phyloP scores from a whole-genome alignment of 179 eudicot species.

The Silene vulgaris region DNA sequence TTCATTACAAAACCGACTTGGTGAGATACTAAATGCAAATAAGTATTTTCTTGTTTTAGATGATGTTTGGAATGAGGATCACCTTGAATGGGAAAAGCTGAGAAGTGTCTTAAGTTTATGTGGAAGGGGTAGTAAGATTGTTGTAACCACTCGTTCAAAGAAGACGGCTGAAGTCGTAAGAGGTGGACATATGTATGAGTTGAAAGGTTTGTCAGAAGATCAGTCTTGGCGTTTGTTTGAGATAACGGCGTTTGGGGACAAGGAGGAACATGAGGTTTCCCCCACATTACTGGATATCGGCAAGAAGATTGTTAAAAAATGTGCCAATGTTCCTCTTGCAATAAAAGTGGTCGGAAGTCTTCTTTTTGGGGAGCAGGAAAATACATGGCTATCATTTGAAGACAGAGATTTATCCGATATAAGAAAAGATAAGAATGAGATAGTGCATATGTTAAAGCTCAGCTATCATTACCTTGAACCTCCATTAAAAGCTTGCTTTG shows the following conservation, averaged over 20 bases:
- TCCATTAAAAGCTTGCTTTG: slow-evolving; percentile 18
- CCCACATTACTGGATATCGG: slow-evolving; percentile 16
- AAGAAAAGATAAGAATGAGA: slow-evolving; percentile 18
- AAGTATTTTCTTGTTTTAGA: slow-evolving; percentile 9
- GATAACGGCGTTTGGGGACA: slow-evolving; percentile 20
- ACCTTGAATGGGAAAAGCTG: slow-evolving; percentile 16
- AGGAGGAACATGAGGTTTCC: background rate
- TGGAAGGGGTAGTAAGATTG: slow-evolving; percentile 18
- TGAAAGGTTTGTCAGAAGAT: slow-evolving; percentile 24
- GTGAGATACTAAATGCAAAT: slow-evolving; percentile 5
- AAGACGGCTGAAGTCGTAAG: slow-evolving; percentile 19
- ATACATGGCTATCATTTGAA: slow-evolving; percentile 19
- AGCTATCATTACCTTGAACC: slow-evolving; percentile 20
- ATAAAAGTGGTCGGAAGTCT: slow-evolving; percentile 24
- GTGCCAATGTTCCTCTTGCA: slow-evolving; percentile 24
- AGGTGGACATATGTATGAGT: background rate
- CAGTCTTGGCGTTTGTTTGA: slow-evolving; percentile 22
- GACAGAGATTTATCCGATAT: slow-evolving; percentile 13
- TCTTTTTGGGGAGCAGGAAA: background rate
- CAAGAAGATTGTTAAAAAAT: slow-evolving; percentile 21
- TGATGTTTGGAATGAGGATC: slow-evolving; percentile 32
- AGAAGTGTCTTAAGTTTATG: slow-evolving; percentile 11
- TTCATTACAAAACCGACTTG: slow-evolving; percentile 13
- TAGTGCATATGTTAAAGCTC: slow-evolving; percentile 18
- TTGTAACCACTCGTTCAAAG: slow-evolving; percentile 25